A percentile compares a stretch with the other conserved stretches of the same genome.
Evolutionary conservation across 2,329 filamentous ascomycete species (phyloP).

Genomic region (Tolypocladium ophioglossoides): DNA sequence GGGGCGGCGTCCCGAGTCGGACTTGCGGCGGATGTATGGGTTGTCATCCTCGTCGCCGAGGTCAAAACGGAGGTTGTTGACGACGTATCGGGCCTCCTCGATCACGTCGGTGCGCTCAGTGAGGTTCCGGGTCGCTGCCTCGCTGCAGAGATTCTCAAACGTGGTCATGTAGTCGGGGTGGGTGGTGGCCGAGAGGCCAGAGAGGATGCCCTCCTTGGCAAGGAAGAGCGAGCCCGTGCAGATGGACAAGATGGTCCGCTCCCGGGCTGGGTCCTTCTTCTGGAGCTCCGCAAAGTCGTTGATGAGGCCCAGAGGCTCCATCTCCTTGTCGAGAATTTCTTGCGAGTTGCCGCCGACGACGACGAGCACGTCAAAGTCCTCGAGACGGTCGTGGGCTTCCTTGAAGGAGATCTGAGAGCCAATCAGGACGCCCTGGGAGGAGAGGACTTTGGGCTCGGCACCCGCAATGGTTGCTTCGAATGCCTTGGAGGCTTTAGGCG

Average conservation of each 20-base stretch:
- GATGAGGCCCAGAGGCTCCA: conserved; percentile 62
- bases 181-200: conserved; percentile 70
- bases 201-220: conserved; percentile 64
- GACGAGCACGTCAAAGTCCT: conserved; percentile 71
- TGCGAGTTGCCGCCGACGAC: conserved; percentile 62
- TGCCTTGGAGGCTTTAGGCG: conserved; percentile 36
- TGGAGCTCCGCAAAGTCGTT: conserved; percentile 69
- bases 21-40: conserved; percentile 70
- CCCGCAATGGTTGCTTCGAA: conserved; percentile 48
- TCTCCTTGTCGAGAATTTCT: conserved; percentile 53
- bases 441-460: conserved; percentile 43
- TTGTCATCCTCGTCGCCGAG: conserved; percentile 73
- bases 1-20: conserved; percentile 50
- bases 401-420: conserved; percentile 68
- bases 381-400: conserved; percentile 62
- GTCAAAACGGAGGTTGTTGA: conserved; percentile 86
- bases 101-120: conserved; percentile 73
- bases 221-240: conserved; percentile 73
- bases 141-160: conserved; percentile 72
- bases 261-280: conserved; percentile 65
- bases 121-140: conserved; percentile 57
- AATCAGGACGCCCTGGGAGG: conserved; percentile 56
- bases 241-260: conserved; percentile 72
- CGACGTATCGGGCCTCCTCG: conserved; percentile 72
- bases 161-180: conserved; percentile 72